Base-by-base conservation (phyloP, 2,329 filamentous ascomycete species). In the Remersonia thermophila region DNA sequence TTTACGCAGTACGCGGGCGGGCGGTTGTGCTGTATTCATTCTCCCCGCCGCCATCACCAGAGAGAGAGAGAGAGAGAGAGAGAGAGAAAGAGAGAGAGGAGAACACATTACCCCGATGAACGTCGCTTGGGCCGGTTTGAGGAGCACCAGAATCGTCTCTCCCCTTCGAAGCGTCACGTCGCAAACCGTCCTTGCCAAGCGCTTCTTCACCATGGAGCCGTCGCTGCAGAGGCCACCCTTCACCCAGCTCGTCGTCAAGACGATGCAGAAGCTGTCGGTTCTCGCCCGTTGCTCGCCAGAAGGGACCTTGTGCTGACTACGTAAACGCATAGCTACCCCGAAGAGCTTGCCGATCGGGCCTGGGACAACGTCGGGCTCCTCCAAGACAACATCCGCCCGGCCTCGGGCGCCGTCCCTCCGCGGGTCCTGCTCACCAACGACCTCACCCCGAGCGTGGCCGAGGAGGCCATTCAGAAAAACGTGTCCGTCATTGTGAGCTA, bases 321-420 rank as follows among this genome's bases (percentile, higher is more conserved):
- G 5, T 28, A 28, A 28, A 5, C 11, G 6, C 5, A 5, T 33
- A 91, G 86, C 41, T 98, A 94, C 55, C 91, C 91, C 0, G 84
- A 93, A 54, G 76, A 77, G 41, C 67, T 95, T 29, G 91, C 91
- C 8, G 91, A 96, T 55, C 80, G 79, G 49, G 77, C 81, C 46
- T 98, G 87, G 71, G 91, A 98, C 57, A 98, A 98, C 54, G 94
- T 93, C n/a, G 91, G 91, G 33, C 71, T 95, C 35, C 69, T 93
- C 33, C 51, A 69, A 36, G 60, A 60, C 42, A 65, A 66, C 48
- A 55, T 62, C n/a, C 45, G 53, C 36, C 32, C 49, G 14, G 1
- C 38, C 56, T 32, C 30, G 3, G 35, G 38, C 14, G 11, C 9
- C 17, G 32, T 40, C 8, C 23, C 43, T 3, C 32, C 45, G 2